Percentiles rank a stretch among this genome's conserved stretches.
Conservation (phyloP, 129 eudicot genomes). For the Glebionis coronaria region DNA sequence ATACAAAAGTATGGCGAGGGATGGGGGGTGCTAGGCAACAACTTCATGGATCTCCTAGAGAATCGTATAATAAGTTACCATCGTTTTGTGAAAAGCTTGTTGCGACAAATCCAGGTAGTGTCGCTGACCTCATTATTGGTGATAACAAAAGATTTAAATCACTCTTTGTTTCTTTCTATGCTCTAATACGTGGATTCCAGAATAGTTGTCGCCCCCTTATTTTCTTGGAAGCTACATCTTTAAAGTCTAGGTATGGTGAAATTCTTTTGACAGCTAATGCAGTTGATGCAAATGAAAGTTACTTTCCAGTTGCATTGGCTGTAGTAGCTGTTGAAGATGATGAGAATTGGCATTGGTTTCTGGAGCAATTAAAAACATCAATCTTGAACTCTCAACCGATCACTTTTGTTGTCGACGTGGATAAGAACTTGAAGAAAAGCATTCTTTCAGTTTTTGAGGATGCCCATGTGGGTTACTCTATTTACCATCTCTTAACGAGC, state of each 20-base stretch:
- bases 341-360: constrained; percentile 70
- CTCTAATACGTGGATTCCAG: constrained; percentile 47
- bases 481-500: constrained; percentile 56
- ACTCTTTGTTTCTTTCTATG: constrained; percentile 54
- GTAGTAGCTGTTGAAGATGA: constrained; percentile 60
- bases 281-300: constrained; percentile 68
- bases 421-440: constrained; percentile 43
- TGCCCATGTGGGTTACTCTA: constrained; percentile 64
- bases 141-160: constrained; percentile 55
- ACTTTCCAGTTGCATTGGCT: constrained; percentile 70
- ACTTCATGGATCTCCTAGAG: constrained; percentile 60
- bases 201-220: constrained; percentile 67
- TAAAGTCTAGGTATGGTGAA: constrained; percentile 64
- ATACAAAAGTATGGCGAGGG: constrained; percentile 59
- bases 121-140: constrained; percentile 39
- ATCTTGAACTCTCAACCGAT: constrained; percentile 40
- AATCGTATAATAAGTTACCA: constrained; percentile 61
- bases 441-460: constrained; percentile 53
- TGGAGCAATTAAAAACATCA: constrained; percentile 49
- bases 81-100: constrained; percentile 53
- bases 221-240: constrained; percentile 59
- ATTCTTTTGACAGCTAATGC: constrained; percentile 61
- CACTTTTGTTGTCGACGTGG: constrained; percentile 70
- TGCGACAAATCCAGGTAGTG: constrained; percentile 63
- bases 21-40: constrained; percentile 57